These are phyloP conservation scores for Cystofilobasidium bisporidii DNA, from an alignment of 768 basidiomycete species.

Conservation along the genomic window DNA sequence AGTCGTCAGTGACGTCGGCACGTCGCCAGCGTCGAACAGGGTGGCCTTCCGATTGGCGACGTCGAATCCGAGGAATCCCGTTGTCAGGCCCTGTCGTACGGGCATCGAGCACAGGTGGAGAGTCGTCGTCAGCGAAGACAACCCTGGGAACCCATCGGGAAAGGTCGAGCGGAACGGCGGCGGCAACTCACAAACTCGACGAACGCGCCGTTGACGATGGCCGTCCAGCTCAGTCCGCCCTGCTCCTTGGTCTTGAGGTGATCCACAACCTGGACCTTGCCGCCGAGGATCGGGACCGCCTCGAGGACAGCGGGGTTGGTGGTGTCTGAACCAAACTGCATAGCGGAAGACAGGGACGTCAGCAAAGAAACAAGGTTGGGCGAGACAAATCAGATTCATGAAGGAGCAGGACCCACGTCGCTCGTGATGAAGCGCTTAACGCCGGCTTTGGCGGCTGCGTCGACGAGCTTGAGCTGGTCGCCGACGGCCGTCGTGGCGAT, in stretches of 20 bases:
- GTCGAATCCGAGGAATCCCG: background rate
- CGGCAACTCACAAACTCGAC: background rate
- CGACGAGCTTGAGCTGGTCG: background rate
- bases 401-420: background rate
- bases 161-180: too few species aligned
- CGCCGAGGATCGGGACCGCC: background rate
- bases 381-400: too few species aligned
- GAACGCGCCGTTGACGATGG: constrained; percentile 2
- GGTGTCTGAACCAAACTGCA: background rate
- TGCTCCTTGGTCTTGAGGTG: background rate
- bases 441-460: background rate
- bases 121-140: background rate
- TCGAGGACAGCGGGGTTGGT: background rate
- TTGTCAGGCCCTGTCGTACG: background rate
- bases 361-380: too few species aligned
- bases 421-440: constrained; percentile 5
- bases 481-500: background rate
- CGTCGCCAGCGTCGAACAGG: background rate
- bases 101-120: background rate
- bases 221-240: background rate
- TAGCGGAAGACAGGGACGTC: too few species aligned
- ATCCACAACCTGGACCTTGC: background rate
- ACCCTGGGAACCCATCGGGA: background rate
- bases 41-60: background rate
- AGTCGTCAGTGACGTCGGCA: background rate